phyloP scores from a whole-genome alignment of 2,329 filamentous ascomycete species.

The Leptographium lundbergii region DNA sequence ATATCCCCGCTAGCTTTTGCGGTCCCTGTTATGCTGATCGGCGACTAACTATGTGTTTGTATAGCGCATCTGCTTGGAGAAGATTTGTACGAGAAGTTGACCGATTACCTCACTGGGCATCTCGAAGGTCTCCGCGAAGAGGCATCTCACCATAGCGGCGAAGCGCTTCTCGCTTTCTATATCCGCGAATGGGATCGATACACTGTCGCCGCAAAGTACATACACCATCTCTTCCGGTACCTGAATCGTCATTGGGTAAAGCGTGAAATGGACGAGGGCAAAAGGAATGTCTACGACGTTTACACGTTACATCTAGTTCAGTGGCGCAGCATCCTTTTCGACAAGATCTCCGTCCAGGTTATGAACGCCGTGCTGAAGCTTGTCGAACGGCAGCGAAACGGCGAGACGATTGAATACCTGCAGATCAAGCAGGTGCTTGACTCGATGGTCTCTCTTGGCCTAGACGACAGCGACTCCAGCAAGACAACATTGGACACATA shows the following conservation, averaged over 20 bases:
- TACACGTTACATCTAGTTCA: slow-evolving; percentile 94
- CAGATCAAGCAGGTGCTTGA: slow-evolving; percentile 97
- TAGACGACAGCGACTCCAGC: slow-evolving; percentile 84
- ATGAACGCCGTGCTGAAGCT: slow-evolving; percentile 93
- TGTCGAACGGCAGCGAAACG: slow-evolving; percentile 92
- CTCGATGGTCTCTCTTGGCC: slow-evolving; percentile 86
- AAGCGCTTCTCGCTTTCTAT: slow-evolving; percentile 83
- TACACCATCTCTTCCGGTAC: slow-evolving; percentile 93
- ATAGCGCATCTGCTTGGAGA: slow-evolving; percentile 87
- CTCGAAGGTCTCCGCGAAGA: slow-evolving; percentile 57
- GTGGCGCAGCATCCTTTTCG: slow-evolving; percentile 88
- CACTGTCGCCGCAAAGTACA: slow-evolving; percentile 90
- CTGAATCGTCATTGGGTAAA: slow-evolving; percentile 98
- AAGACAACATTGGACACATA: slow-evolving; percentile 96
- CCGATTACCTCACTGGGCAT: slow-evolving; percentile 69
- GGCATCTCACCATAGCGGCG: slow-evolving; percentile 73
- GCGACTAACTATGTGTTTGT: background rate
- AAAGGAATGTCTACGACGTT: slow-evolving; percentile 96
- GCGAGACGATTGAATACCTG: slow-evolving; percentile 92
- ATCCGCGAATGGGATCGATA: slow-evolving; percentile 96
- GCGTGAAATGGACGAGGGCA: slow-evolving; percentile 95
- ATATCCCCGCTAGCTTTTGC: background rate
- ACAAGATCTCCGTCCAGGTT: slow-evolving; percentile 69
- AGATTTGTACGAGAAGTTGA: slow-evolving; percentile 87
- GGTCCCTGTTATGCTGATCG: background rate